phyloP scores from a whole-genome alignment of 768 basidiomycete genomes.

The Trametes villosa region DNA sequence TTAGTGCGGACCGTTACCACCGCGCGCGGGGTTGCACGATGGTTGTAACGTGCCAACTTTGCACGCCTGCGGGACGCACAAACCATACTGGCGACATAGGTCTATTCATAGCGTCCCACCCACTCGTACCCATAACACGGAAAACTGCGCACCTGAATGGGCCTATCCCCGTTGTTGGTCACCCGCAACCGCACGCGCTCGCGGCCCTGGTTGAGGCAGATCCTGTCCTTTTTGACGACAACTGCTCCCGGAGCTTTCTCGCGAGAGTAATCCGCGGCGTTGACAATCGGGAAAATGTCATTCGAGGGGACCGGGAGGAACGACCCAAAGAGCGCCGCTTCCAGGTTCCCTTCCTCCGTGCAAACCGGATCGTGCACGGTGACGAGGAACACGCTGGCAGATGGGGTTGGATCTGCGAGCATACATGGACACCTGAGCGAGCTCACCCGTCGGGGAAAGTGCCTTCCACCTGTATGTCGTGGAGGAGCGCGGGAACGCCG shows the following conservation, averaged over 20 bases:
- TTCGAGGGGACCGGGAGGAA: slow-evolving; percentile 83
- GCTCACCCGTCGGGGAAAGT: slow-evolving; percentile 85
- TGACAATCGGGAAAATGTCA: slow-evolving; percentile 62
- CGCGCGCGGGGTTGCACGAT: no score
- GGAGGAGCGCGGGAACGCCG: slow-evolving; percentile 71
- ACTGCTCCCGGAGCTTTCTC: slow-evolving; percentile 76
- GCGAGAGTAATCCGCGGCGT: slow-evolving; percentile 52
- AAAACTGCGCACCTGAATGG: slow-evolving; percentile 72
- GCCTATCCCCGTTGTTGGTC: slow-evolving; percentile 90
- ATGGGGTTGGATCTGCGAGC: not conserved
- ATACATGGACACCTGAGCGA: not conserved
- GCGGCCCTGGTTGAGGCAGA: slow-evolving; percentile 78
- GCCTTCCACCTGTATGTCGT: slow-evolving; percentile 94
- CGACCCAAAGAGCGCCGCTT: slow-evolving; percentile 90
- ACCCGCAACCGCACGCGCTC: slow-evolving; percentile 73
- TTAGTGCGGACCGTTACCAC: no score
- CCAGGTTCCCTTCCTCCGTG: slow-evolving; percentile 76
- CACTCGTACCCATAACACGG: not conserved
- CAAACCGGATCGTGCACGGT: slow-evolving; percentile 96
- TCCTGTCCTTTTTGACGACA: slow-evolving; percentile 63
- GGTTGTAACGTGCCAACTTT: no score
- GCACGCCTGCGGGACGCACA: no score
- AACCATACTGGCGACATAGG: no score
- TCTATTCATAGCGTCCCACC: no score
- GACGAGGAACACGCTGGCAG: slow-evolving; percentile 83